Evolutionary conservation across 2,329 filamentous ascomycete species (phyloP).

Genomic region (Hypoxylon sp.): DNA sequence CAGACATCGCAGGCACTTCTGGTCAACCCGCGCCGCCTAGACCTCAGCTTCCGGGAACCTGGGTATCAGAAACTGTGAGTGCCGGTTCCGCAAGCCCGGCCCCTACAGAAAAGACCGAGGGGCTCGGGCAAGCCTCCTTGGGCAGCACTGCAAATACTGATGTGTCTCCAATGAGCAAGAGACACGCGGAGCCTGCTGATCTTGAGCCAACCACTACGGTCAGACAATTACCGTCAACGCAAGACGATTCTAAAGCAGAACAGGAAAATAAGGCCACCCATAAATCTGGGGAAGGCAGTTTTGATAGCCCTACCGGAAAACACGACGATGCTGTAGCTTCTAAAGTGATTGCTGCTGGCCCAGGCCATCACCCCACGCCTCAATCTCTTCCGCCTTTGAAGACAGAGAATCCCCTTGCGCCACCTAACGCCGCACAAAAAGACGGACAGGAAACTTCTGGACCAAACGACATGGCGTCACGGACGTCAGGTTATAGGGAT

Average conservation of each 20-base stretch:
- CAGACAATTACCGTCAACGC: conserved; percentile 44
- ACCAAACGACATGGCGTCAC: conserved; percentile 31
- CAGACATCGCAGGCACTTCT: conserved; percentile 6
- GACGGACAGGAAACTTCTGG: background rate
- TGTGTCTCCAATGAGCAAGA: conserved; percentile 38
- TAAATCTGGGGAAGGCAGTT: conserved; percentile 27
- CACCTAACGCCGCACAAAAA: conserved; percentile 18
- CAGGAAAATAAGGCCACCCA: conserved; percentile 25
- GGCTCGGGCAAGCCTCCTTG: conserved; percentile 26
- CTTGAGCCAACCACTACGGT: conserved; percentile 45
- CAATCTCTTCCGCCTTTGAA: conserved; percentile 48
- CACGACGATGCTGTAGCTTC: conserved; percentile 47
- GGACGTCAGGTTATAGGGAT: conserved; percentile 20
- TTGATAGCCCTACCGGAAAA: conserved; percentile 43
- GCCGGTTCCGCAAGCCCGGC: conserved; percentile 44
- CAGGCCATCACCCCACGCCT: conserved; percentile 43
- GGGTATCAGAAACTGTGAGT: conserved; percentile 52
- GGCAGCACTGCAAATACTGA: conserved; percentile 37
- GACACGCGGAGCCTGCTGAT: conserved; percentile 43
- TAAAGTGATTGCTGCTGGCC: conserved; percentile 41
- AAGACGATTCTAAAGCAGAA: conserved; percentile 23
- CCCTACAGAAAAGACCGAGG: conserved; percentile 45
- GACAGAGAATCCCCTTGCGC: conserved; percentile 40
- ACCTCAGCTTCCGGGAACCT: conserved; percentile 52
- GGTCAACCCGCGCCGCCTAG: conserved; percentile 30